Percentiles rank a stretch among this genome's conserved stretches.
Evolutionary conservation across 1,284 basidiomycete genomes (phyloP).

Genomic region (Caloboletus inedulis): DNA sequence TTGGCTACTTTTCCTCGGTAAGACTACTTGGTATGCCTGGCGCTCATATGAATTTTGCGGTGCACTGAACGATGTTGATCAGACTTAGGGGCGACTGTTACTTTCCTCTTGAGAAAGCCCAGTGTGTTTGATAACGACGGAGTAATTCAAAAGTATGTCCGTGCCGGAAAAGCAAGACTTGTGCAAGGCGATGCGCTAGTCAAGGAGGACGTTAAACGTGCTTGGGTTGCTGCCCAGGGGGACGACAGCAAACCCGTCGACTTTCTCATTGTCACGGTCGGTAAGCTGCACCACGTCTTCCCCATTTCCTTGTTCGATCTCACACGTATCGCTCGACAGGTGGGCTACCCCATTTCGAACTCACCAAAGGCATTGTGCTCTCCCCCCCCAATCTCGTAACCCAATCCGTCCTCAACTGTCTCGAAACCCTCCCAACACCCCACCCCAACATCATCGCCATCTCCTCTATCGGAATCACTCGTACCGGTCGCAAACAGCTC

Average conservation of each 20-base stretch:
- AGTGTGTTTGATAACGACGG: conserved; percentile 43
- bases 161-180: conserved; percentile 41
- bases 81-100: conserved; percentile 50
- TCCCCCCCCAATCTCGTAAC: conserved; percentile 33
- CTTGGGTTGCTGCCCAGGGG: conserved; percentile 37
- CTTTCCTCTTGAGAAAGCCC: conserved; percentile 45
- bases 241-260: conserved; percentile 21
- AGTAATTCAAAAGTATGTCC: conserved; percentile 40
- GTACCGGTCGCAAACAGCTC: conserved; percentile 41
- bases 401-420: conserved; percentile 25
- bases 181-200: conserved; percentile 49
- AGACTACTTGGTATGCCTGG: conserved; percentile 47
- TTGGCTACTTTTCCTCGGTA: conserved; percentile 54
- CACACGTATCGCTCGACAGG: conserved; percentile 12
- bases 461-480: conserved; percentile 52
- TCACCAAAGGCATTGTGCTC: conserved; percentile 25
- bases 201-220: conserved; percentile 41
- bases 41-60: too few relatives aligned
- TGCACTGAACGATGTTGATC: not conserved
- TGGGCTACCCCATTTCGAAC: conserved; percentile 16
- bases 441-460: conserved; percentile 51
- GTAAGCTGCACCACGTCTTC: conserved; percentile 11
- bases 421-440: conserved; percentile 28
- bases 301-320: not conserved
- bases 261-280: conserved; percentile 25